Evolutionary conservation across 2,329 filamentous ascomycete species (phyloP).

Genomic region (Macrophomina pseudophaseolina): DNA sequence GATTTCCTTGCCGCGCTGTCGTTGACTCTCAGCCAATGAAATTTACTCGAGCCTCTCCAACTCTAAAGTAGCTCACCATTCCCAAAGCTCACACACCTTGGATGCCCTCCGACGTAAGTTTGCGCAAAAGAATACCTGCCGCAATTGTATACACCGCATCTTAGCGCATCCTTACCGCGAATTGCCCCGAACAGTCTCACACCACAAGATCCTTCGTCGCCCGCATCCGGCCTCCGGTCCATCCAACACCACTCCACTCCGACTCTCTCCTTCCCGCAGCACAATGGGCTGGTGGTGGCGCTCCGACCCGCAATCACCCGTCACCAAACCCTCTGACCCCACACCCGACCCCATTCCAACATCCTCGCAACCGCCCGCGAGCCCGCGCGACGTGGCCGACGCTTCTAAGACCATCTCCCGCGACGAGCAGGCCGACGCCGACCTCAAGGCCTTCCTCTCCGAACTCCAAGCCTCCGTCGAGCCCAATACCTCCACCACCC

Average conservation of each 20-base stretch:
- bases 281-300: conserved; percentile 54
- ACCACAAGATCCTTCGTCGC: neutral
- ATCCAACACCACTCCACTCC: neutral
- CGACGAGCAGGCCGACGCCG: conserved; percentile 58
- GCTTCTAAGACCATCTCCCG: conserved; percentile 37
- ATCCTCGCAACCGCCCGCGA: conserved; percentile 30
- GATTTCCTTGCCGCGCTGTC: neutral
- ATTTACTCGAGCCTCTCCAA: neutral
- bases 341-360: conserved; percentile 30
- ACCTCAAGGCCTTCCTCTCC: conserved; percentile 59
- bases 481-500: conserved; percentile 27
- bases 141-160: neutral
- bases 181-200: neutral
- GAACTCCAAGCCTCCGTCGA: conserved; percentile 48
- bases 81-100: neutral
- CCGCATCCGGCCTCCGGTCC: neutral
- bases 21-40: conserved; percentile 21
- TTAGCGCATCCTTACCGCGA: neutral
- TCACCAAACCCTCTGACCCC: conserved; percentile 28
- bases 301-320: conserved; percentile 38
- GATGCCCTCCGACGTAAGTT: neutral
- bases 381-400: conserved; percentile 29
- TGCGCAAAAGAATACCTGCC: neutral
- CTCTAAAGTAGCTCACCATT: neutral
- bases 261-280: neutral